Evolutionary conservation across 768 basidiomycete species (phyloP).

Genomic region (Suillus luteus): DNA sequence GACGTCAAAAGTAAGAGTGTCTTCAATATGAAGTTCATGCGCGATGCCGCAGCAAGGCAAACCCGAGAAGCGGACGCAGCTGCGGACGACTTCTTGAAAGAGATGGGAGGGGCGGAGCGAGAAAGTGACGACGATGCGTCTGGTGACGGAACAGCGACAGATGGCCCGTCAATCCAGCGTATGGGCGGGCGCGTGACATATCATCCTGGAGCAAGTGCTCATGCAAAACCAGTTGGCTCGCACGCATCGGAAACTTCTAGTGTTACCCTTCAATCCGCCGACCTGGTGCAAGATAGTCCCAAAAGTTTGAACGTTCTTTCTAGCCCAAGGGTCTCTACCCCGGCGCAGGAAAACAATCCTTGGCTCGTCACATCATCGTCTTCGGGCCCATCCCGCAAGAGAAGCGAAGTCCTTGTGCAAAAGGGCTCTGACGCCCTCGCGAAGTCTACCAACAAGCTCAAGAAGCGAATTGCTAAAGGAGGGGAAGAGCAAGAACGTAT

Average conservation of each 20-base stretch:
- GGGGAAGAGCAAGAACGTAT: conserved; percentile 59
- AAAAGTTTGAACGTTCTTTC: conserved; percentile 15
- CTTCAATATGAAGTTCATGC: conserved; percentile 99
- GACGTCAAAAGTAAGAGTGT: conserved; percentile 61
- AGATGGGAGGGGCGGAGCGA: conserved; percentile 52
- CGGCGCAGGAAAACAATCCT: conserved; percentile 56
- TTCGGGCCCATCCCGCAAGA: conserved; percentile 60
- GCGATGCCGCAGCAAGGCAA: conserved; percentile 80
- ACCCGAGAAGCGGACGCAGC: conserved; percentile 53
- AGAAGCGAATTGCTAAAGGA: conserved; percentile 61
- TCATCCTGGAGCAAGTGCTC: conserved; percentile 47
- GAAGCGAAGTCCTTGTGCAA: conserved; percentile 70
- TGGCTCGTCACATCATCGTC: conserved; percentile 63
- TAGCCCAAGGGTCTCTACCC: conserved; percentile 19
- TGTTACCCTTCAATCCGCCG: conserved; percentile 62
- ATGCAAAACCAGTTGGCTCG: conserved; percentile 29
- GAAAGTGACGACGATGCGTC: conserved; percentile 33
- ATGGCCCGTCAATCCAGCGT: conserved; percentile 47
- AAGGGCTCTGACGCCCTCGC: conserved; percentile 61
- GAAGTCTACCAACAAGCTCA: conserved; percentile 75
- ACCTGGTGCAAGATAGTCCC: conserved; percentile 43
- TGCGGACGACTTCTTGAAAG: conserved; percentile 72
- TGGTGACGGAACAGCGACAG: conserved; percentile 34
- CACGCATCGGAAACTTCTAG: conserved; percentile 63
- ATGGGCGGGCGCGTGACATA: conserved; percentile 68